Evolutionary conservation across 2,329 filamentous ascomycete species (phyloP).

Genomic region (Periconia sp.): DNA sequence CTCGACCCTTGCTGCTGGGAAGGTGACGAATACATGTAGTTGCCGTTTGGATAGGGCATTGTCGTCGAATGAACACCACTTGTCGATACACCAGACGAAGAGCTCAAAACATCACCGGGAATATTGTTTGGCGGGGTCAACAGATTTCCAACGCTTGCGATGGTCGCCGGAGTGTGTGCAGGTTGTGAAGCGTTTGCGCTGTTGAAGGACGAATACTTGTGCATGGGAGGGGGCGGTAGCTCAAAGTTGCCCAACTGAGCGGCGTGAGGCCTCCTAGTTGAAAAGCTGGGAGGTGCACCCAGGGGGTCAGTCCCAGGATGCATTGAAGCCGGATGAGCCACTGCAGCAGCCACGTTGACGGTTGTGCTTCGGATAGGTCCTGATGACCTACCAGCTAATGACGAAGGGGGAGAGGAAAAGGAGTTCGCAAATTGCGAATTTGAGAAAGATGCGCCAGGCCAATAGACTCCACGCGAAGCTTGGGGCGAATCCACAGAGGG

Average conservation of each 20-base stretch:
- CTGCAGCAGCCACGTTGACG: slow-evolving; percentile 65
- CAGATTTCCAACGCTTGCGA: slow-evolving; percentile 61
- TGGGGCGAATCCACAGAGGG: slow-evolving; percentile 55
- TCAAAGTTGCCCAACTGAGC: slow-evolving; percentile 70
- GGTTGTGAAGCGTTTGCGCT: slow-evolving; percentile 46
- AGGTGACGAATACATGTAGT: slow-evolving; percentile 62
- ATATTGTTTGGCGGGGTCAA: slow-evolving; percentile 64
- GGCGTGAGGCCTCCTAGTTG: slow-evolving; percentile 69
- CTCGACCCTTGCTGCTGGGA: slow-evolving; percentile 57
- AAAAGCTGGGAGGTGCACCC: slow-evolving; percentile 66
- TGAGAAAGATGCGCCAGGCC: slow-evolving; percentile 45
- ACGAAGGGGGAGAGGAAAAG: slow-evolving; percentile 44
- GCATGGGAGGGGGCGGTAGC: slow-evolving; percentile 61
- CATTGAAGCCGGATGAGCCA: slow-evolving; percentile 63
- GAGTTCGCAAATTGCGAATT: slow-evolving; percentile 41
- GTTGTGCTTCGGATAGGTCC: slow-evolving; percentile 47
- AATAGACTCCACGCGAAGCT: slow-evolving; percentile 52
- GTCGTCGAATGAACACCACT: slow-evolving; percentile 61
- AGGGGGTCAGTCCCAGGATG: slow-evolving; percentile 63
- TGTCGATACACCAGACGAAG: slow-evolving; percentile 62
- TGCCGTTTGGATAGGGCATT: slow-evolving; percentile 59
- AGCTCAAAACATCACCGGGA: slow-evolving; percentile 63
- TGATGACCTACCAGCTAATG: slow-evolving; percentile 46
- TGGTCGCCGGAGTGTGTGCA: slow-evolving; percentile 48
- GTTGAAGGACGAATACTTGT: slow-evolving; percentile 54